Conservation (phyloP, 176 grass and related monocot species). For the Avena eriantha region DNA sequence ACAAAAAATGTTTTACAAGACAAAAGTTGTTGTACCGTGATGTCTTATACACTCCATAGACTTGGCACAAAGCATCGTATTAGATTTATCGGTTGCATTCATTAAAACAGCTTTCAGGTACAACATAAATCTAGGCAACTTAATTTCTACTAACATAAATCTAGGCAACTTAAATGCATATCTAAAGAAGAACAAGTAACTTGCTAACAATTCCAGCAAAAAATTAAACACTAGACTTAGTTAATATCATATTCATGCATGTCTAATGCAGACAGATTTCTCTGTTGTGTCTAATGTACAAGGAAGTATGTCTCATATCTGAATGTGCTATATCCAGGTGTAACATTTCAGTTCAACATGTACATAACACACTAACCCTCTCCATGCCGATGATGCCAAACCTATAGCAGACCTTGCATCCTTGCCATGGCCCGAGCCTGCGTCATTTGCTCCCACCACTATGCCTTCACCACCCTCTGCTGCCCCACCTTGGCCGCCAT, state of each 20-base stretch:
- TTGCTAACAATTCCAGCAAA: neutral
- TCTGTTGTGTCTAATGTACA: neutral
- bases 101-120: slow-evolving; percentile 63
- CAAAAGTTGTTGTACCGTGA: no score
- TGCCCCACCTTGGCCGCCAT: no score
- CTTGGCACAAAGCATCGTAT: slow-evolving; percentile 98
- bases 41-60: slow-evolving; percentile 97
- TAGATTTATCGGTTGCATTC: slow-evolving; percentile 96
- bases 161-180: slow-evolving; percentile 89
- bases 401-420: no score
- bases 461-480: no score
- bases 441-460: no score
- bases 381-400: no score
- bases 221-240: neutral
- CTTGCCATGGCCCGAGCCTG: no score
- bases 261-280: neutral
- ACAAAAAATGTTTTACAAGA: no score
- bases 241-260: neutral
- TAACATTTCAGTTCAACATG: neutral
- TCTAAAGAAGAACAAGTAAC: slow-evolving; percentile 19
- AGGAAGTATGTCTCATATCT: neutral
- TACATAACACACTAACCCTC: neutral
- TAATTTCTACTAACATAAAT: slow-evolving; percentile 93
- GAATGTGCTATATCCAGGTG: neutral
- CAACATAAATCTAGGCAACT: slow-evolving; percentile 89